Conservation (phyloP, 768 basidiomycete genomes). For the Tubosaeta brunneosetosa region DNA sequence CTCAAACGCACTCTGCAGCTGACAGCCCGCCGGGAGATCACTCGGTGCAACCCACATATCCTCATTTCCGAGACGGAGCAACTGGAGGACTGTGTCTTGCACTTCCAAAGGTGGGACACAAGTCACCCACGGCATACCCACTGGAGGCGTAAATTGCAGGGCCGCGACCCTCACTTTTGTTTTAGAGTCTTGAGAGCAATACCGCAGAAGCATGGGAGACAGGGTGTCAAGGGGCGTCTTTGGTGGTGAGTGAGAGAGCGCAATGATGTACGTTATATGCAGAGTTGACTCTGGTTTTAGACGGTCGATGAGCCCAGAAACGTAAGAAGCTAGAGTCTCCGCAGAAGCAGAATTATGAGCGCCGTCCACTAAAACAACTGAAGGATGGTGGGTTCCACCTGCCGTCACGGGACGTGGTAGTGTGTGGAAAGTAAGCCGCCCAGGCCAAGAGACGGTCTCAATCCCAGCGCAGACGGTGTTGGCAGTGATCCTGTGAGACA, state of each 20-base stretch:
- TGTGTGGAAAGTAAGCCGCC: conserved; percentile 71
- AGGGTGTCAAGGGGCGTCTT: conserved; percentile 76
- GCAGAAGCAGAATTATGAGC: conserved; percentile 90
- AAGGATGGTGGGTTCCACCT: conserved; percentile 12
- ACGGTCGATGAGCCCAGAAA: conserved; percentile 32
- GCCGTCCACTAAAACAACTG: conserved; percentile 76
- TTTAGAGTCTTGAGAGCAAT: conserved; percentile 21
- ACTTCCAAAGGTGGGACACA: conserved; percentile 53
- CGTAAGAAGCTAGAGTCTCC: conserved; percentile 58
- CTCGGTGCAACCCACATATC: conserved; percentile 43
- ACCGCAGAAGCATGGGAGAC: conserved; percentile 53
- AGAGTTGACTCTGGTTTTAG: conserved; percentile 22
- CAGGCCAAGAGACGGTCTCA: conserved; percentile 63
- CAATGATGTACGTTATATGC: conserved; percentile 67
- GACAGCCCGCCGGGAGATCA: conserved; percentile 26
- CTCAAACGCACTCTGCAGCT: conserved; percentile 49
- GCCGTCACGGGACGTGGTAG: conserved; percentile 19
- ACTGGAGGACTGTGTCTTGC: conserved; percentile 36
- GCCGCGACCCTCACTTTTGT: conserved; percentile 49
- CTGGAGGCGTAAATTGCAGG: conserved; percentile 66
- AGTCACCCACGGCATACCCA: conserved; percentile 93
- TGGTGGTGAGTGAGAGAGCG: conserved; percentile 81
- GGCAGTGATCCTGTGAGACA: conserved; percentile 38
- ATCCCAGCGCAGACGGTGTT: conserved; percentile 56
- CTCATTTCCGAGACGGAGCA: conserved; percentile 38